Evolutionary conservation across 768 basidiomycete genomes (phyloP), one percentile per base, ranked within the genome.

Genomic region (Amanita subjunquillea): DNA sequence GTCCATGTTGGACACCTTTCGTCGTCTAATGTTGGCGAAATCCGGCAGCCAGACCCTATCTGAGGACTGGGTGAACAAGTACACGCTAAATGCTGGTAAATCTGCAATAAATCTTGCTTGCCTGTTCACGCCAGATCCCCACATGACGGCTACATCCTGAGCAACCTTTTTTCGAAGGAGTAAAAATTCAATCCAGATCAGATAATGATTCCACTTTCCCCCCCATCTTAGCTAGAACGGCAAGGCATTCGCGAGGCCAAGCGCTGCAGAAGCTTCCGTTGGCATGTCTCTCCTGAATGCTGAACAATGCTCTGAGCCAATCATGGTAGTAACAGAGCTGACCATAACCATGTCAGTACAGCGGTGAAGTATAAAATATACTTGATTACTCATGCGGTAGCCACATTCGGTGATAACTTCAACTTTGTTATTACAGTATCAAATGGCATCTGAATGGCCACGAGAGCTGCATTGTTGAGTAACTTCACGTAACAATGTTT

Each of bases 401-500:
- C 23, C 6, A 32, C 20, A 34, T 27, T 17, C 17, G 38, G 36
- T 2, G 49, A n/a, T 10, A 39, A 38, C 13, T 9, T 9, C 4
- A 34, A 13, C 12, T 34, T 34, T 5, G 12, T 10, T 12, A 50
- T 15, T 9, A 41, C 49, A 2, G 20, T 13, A 10, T 23, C 13
- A 9, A 50, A 22, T 20, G 34, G 49, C n/a, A 17, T 39, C 15
- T 15, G 25, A 4, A 54, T 54, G n/a, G 41, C 42, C 13, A 13
- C 5, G 15, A 20, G 25, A 23, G 54, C 54, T 9, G 50, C 25
- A 29, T 17, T 25, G 50, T 55, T 42, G 23, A 55, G 22, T 1
- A 51, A 30, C 9, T 8, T 9, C 6, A 30, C n/a, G 29, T 55
- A 51, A 6, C 36, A 7, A 39, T 55, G 54, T 36, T 32, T 55